These are phyloP conservation scores for Cutaneotrichosporon mucoides DNA, from an alignment of 1,284 basidiomycete genomes.

Conservation along the genomic window DNA sequence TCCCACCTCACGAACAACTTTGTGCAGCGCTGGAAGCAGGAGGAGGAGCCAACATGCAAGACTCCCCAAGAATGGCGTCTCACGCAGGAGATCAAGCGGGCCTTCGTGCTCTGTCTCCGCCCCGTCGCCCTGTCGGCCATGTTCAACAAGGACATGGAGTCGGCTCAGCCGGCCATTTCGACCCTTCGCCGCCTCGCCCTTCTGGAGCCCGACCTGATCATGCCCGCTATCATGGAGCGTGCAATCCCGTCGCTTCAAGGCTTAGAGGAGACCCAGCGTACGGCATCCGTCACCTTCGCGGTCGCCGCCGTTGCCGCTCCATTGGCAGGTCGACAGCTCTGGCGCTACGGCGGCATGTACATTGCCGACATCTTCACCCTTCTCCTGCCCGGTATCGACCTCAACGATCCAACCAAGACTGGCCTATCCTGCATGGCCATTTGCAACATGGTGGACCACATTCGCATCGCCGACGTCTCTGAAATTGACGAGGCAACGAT, in stretches of 20 bases:
- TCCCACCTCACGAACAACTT: conserved; percentile 81
- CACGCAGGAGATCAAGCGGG: conserved; percentile 73
- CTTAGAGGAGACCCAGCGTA: conserved; percentile 91
- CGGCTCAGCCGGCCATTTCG: conserved; percentile 51
- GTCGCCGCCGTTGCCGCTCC: conserved; percentile 76
- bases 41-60: conserved; percentile 72
- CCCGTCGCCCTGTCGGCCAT: conserved; percentile 89
- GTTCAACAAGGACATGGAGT: conserved; percentile 73
- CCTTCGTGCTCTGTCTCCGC: conserved; percentile 75
- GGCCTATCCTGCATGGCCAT: conserved; percentile 53
- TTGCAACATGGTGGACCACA: conserved; percentile 68
- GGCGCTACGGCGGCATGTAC: conserved; percentile 76
- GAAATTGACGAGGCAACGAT: conserved; percentile 29
- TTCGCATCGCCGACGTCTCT: conserved; percentile 59
- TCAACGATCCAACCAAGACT: conserved; percentile 94
- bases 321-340: conserved; percentile 71
- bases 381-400: conserved; percentile 63
- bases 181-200: conserved; percentile 57
- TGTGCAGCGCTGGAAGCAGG: conserved; percentile 73
- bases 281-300: conserved; percentile 83
- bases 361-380: conserved; percentile 83
- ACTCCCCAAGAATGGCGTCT: conserved; percentile 70
- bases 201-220: conserved; percentile 79
- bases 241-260: conserved; percentile 87
- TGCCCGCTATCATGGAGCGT: conserved; percentile 89